These are phyloP conservation scores for Epichloe gansuensis DNA, from an alignment of 2,329 filamentous ascomycete species.

Conservation along the genomic window DNA sequence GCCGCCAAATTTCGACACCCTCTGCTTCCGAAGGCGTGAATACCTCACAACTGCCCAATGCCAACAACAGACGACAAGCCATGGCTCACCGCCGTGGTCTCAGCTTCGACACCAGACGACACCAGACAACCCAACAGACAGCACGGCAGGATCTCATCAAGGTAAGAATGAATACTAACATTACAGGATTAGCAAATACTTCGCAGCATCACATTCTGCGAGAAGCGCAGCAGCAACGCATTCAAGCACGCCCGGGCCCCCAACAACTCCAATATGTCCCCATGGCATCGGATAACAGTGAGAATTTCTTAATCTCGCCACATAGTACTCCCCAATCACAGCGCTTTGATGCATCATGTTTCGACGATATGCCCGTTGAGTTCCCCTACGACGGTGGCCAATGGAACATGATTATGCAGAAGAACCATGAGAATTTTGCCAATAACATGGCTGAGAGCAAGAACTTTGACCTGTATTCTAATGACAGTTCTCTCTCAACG, in stretches of 20 bases:
- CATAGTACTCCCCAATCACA: slow-evolving; percentile 41
- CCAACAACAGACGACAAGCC: slow-evolving; percentile 26
- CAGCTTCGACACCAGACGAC: slow-evolving; percentile 64
- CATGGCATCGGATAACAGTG: slow-evolving; percentile 27
- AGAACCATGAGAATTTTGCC: slow-evolving; percentile 31
- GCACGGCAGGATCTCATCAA: slow-evolving; percentile 21
- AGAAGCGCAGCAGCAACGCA: slow-evolving; percentile 82
- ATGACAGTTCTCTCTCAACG: slow-evolving; percentile 33
- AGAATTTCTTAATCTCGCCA: slow-evolving; percentile 45
- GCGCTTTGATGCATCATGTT: slow-evolving; percentile 36
- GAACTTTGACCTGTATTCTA: slow-evolving; percentile 38
- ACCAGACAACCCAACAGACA: slow-evolving; percentile 25
- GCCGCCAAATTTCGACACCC: slow-evolving; percentile 79
- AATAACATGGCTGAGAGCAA: slow-evolving; percentile 29
- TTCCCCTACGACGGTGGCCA: slow-evolving; percentile 34
- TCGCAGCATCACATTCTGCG: slow-evolving; percentile 65
- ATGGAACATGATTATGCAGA: slow-evolving; percentile 33
- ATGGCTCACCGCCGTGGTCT: slow-evolving; percentile 65
- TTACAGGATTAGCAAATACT: slow-evolving; percentile 38
- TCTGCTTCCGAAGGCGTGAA: slow-evolving; percentile 63
- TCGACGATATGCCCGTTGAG: slow-evolving; percentile 29
- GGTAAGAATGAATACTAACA: slow-evolving; percentile 43
- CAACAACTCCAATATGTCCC: slow-evolving; percentile 15
- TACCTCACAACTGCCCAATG: slow-evolving; percentile 50
- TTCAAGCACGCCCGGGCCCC: slow-evolving; percentile 59